Base-by-base conservation (phyloP, 2,329 filamentous ascomycete species). In the Ilyonectria destructans region DNA sequence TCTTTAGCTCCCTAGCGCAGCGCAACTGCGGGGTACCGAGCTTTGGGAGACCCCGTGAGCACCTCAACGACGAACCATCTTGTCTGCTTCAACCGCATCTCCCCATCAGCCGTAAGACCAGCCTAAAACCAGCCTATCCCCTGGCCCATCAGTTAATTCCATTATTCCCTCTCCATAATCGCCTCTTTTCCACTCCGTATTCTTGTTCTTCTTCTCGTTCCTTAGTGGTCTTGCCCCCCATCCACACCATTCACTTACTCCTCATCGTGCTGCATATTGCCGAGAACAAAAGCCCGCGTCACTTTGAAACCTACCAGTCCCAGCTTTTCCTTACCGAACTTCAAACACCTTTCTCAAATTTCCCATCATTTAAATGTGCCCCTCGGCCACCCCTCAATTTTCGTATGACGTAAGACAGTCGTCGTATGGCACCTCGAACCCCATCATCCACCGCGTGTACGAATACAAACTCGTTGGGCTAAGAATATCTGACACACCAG, bases 21-120 rank as follows among this genome's bases (percentile, higher is more conserved):
- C 65, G 48, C 51, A 67, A 68, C 65, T 68, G 65, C 65, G 65
- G 65, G 61, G 65, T 68, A 68, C 60, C 52, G 61, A 60, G 33
- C 56, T 51, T 51, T 59, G 52, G 51, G 57, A 37, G 65, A 33
- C 60, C 65, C 26, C 65, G 61, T 68, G 65, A 68, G 65, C 65
- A 68, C 35, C 65, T 56, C 43, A 31, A 68, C 60, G 49, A 62
- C 64, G 64, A 66, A 66, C 64, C 64, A 66, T 48, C 55, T 57
- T 35, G 55, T 57, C 62, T 43, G 55, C 51, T 54, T 58, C 45
- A 26, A 57, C 48, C 48, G n/a, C 51, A 46, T 60, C 62, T 60
- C 49, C 49, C 49, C 49, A 54, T 58, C 51, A 57, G 55, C 56
- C 58, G 57, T 66, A 52, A 58, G 45, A 37, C 57, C 63, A 61